These are phyloP conservation scores for Ophiocordyceps camponoti-leonardi DNA, from an alignment of 2,329 filamentous ascomycete species.

Conservation along the genomic window DNA sequence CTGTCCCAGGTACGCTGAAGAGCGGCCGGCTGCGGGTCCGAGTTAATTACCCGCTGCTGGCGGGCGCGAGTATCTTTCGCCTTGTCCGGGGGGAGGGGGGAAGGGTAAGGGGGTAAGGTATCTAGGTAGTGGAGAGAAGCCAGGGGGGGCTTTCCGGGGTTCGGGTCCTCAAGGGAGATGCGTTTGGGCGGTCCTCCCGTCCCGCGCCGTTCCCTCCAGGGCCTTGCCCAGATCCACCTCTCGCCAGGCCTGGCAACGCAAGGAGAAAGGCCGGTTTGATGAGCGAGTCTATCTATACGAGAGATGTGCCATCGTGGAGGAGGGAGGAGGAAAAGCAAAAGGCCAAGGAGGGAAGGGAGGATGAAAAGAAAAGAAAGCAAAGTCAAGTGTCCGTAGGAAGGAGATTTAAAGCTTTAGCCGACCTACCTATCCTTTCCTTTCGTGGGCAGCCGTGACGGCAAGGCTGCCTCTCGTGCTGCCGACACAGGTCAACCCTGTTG, in stretches of 20 bases:
- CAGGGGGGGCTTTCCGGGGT: background rate
- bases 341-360: background rate
- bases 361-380: background rate
- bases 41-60: background rate
- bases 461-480: background rate
- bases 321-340: background rate
- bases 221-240: background rate
- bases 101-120: too few species aligned
- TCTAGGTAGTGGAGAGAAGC: background rate
- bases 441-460: background rate
- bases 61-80: background rate
- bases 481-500: background rate
- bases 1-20: background rate
- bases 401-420: background rate
- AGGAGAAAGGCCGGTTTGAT: background rate
- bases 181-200: background rate
- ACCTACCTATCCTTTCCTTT: background rate
- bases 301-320: background rate
- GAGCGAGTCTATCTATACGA: background rate
- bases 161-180: background rate
- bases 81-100: background rate
- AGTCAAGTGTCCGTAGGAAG: background rate
- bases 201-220: background rate
- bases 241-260: background rate
- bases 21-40: background rate